phyloP scores from a whole-genome alignment of 306 rosid genomes.

The Prunus mira region DNA sequence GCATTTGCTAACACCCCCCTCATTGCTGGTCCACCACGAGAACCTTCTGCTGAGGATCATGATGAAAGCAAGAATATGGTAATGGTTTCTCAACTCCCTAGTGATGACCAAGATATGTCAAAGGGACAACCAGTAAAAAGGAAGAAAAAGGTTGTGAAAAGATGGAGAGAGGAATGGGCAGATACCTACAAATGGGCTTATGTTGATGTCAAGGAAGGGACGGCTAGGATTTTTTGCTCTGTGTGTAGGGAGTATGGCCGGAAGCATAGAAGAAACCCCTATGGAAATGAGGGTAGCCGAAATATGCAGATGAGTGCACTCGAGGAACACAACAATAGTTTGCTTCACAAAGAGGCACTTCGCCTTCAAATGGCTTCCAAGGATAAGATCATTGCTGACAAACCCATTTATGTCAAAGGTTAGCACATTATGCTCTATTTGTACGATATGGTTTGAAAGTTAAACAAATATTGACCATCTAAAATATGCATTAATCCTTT shows the following conservation, averaged over 20 bases:
- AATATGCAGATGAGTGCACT: constrained; percentile 99
- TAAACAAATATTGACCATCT: not conserved
- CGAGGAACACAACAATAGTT: constrained; percentile 94
- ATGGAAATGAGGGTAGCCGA: constrained; percentile 98
- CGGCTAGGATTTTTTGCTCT: constrained; percentile 96
- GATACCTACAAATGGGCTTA: constrained; percentile 99
- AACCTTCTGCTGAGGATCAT: constrained; percentile 76
- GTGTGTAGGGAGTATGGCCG: constrained; percentile 95
- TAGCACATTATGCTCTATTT: constrained; percentile 23
- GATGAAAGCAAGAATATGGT: constrained; percentile 80
- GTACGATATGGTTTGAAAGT: constrained; percentile 3
- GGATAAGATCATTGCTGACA: constrained; percentile 81
- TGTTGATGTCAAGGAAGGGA: constrained; percentile 93
- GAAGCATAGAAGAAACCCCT: constrained; percentile 95
- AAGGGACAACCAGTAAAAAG: constrained; percentile 63
- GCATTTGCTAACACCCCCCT: constrained; percentile 72
- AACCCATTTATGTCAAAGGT: constrained; percentile 94
- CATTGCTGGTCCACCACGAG: constrained; percentile 67
- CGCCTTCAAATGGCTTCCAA: constrained; percentile 96
- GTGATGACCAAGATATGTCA: constrained; percentile 75
- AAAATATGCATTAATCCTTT: not conserved
- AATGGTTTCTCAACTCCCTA: constrained; percentile 76
- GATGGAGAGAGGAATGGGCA: constrained; percentile 99
- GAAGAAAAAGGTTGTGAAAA: constrained; percentile 96
- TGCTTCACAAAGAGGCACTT: constrained; percentile 99